Conservation (phyloP, 2,329 filamentous ascomycete species). For the Orbilia oligospora region DNA sequence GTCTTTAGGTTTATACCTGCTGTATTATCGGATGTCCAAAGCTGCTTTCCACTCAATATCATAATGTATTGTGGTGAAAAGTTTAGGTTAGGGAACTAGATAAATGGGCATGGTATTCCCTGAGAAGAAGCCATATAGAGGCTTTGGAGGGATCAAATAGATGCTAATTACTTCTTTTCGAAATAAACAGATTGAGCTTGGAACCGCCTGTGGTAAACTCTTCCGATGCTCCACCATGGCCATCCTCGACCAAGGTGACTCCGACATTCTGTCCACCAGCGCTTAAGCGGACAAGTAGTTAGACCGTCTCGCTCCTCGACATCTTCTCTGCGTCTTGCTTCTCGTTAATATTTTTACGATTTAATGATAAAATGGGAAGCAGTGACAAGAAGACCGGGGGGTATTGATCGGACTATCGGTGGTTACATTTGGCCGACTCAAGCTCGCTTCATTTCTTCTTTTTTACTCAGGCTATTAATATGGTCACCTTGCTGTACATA, state of each 20-base stretch:
- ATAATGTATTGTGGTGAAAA: not conserved
- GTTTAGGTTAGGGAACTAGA: conserved; percentile 38
- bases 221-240: conserved; percentile 98
- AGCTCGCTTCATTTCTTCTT: conserved; percentile 14
- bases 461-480: conserved; percentile 52
- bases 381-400: not conserved
- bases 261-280: conserved; percentile 89
- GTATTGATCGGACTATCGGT: conserved; percentile 46
- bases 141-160: conserved; percentile 86
- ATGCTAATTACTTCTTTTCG: conserved; percentile 72
- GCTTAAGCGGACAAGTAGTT: conserved; percentile 69
- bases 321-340: not conserved
- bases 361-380: conserved; percentile 17
- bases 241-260: conserved; percentile 97
- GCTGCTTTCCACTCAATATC: conserved; percentile 6
- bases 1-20: conserved; percentile 50
- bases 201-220: conserved; percentile 98
- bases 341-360: conserved; percentile 33
- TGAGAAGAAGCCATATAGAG: conserved; percentile 84
- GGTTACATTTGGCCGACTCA: conserved; percentile 49
- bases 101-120: conserved; percentile 70
- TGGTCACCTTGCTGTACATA: conserved; percentile 55
- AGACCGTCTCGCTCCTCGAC: conserved; percentile 10
- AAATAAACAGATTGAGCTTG: conserved; percentile 86
- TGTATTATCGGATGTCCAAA: conserved; percentile 59